Evolutionary conservation across 2,329 filamentous ascomycete species (phyloP), one percentile per base, ranked within the genome.

Genomic region (Akanthomyces dipterigenus): DNA sequence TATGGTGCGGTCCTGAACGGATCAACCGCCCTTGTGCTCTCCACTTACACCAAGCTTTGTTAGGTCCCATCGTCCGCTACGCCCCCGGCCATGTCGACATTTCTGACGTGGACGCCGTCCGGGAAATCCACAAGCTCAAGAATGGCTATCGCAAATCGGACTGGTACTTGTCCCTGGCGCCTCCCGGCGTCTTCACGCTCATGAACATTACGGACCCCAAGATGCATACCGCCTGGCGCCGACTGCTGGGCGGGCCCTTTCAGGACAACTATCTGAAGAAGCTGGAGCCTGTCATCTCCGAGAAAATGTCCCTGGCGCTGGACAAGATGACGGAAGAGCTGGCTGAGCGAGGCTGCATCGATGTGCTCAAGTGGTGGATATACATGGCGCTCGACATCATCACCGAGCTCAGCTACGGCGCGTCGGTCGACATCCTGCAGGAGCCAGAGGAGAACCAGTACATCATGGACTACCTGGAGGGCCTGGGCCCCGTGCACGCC

Each of bases 351-450:
- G 59, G 50, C 43, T 14, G 61, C 1, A 36, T 67, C 48, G 63
- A 69, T 28, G 11, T 70, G 22, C 55, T 60, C 0, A 61, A 62
- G 26, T 69, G 63, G 68, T 68, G 63, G 62, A 63, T 66, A 22
- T 68, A 48, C 38, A 62, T 64, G 8, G 68, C 67, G 2, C 67
- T 67, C 22, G 67, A 69, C 40, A 54, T 69, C 2, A 68, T 68
- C n/a, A 66, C 64, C 24, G 64, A 68, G 42, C 64, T 69, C 3
- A 61, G 65, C 14, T 68, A 69, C 45, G 68, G 67, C 11, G 67
- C 67, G 43, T 50, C 61, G 2, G 68, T 68, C 16, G 28, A 24
- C n/a, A 54, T 54, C 34, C 51, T 54, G 4, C 34, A 54, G 18
- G 38, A 14, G 22, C 7, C 18, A 18, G 7, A 46, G 43, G 22